Evolutionary conservation across 345 rosid genomes (phyloP), one percentile per base, ranked within the genome.

Genomic region (Isatis tinctoria): DNA sequence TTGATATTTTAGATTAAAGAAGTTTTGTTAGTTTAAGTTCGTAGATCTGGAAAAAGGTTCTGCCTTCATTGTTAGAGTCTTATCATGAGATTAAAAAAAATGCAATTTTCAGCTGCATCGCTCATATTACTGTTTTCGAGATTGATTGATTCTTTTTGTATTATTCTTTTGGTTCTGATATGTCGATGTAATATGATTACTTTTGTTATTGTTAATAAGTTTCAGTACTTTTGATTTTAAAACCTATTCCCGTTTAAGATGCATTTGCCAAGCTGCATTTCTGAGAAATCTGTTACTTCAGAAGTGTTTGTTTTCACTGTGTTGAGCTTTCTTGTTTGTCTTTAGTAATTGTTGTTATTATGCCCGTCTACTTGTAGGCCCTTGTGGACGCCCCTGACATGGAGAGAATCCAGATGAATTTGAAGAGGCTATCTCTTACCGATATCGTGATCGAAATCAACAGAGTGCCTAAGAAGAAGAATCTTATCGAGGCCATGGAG

Each of bases 341-440:
- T 40, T 44, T 28, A 6, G 18, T 33, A 32, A 32, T 33, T 32
- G 9, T 36, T 0, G 6, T 59, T 59, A 44, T 6, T 59, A 12
- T 36, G 28, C 11, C 16, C 9, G 10, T 35, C 22, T 56, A 30
- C 60, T 16, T 30, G 22, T 51, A 92, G 98, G 98, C 96, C 43
- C 85, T 92, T 18, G 96, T 90, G 36, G 98, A 88, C 80, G 89
- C 98, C 11, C 95, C 92, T 7, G 92, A 85, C 82, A 90, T 90
- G 92, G 91, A 90, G 47, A 85, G 96, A 72, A 77, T 86, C 75
- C 97, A 90, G 78, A 92, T 87, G 83, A 89, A 89, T 75, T 88
- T 90, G 41, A 92, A 92, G 88, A 90, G 97, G 74, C 88, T 92
- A 10, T 79, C 93, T 12, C 91, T 92, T 14, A 90, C 97, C 0